Base-by-base conservation (phyloP, 2,329 filamentous ascomycete genomes). In the Emericellopsis cladophorae region DNA sequence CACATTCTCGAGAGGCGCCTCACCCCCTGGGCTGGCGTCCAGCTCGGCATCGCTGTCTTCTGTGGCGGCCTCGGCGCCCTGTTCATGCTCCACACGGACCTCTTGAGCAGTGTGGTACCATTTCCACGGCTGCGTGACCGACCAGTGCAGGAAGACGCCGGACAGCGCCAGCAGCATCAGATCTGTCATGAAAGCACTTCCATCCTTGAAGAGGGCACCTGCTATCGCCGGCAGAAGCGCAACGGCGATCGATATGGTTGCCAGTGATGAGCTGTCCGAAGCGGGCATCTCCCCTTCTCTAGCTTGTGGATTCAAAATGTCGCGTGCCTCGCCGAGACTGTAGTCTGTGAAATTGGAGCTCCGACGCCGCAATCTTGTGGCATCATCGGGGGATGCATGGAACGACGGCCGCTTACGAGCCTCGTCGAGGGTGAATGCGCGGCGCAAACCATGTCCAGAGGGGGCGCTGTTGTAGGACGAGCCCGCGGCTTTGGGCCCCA, bases 91-190 rank as follows among this genome's bases (percentile, higher is more conserved):
- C 22, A 72, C 61, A 26, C 75, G 72, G 31, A 82, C 61, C 43
- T 75, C 66, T 52, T 84, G 82, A 0, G 83, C 79, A 2, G 80
- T 76, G 48, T 76, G 70, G 58, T 88, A 88, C 83, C 83, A 88
- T 40, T 76, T 69, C 78, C 90, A 96, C 50, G 90, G 90, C 49
- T 92, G 69, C 42, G 86, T 81, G 35, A 95, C 82, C 38, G 85
- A 89, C 86, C 88, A 95, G 56, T 95, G 89, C 46, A 96, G 67
- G 53, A 95, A 93, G 36, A 95, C 73, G 5, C 82, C 85, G 2
- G 85, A 84, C 45, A 96, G 61, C 3, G 74, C 78, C 26, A 96
- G 64, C 29, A 96, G 67, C 51, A 92, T 81, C 23, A 94, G 62
- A 59, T 96, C 90, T 1, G 88, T 95, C 41, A 89, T 77, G 45